Evolutionary conservation across 306 rosid species (phyloP), one percentile per base, ranked within the genome.

Genomic region (Cucurbita pepo): DNA sequence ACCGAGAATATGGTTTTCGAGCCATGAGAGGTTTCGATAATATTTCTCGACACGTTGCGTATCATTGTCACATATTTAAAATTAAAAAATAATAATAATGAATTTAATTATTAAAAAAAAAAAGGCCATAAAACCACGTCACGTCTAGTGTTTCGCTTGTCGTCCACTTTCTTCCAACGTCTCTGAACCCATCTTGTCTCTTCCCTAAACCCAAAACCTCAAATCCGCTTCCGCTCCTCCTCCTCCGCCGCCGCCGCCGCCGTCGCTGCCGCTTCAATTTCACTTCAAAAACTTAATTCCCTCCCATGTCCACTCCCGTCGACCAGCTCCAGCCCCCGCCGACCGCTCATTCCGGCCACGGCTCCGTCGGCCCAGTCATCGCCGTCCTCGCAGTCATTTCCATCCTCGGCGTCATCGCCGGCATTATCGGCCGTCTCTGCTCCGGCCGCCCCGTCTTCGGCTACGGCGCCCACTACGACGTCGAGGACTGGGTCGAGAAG

Each of bases 371-470:
- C 38, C 90, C 98, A 56, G 85, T 90, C 13, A 84, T 93, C 47
- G 98, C 81, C 0, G 90, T 93, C 30, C 85, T 93, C 2, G 93
- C 96, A 0, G 81, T 90, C 34, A 87, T 93, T 73, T 77, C 89
- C 14, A 73, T 90, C 66, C 83, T 93, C 36, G 98, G 91, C 7
- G 85, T 90, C 77, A 71, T 90, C 0, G 93, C 96, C 0, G 96
- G 84, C 8, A 83, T 93, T 88, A 84, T 93, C 5, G 98, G 98
- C 0, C 76, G 98, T 61, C 86, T 93, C 76, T 93, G 98, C 57
- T 88, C 92, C 18, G 96, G 93, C 75, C 90, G 89, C 37, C 91
- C 85, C 61, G 78, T 90, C 82, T 84, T 88, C 85, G 96, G 97
- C 58, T 76, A 81, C 12, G 86, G 81, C 10, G 86, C 83, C 12